Conservation (phyloP, 192 early-diverging fungal genomes). For the Funneliformis mosseae region DNA sequence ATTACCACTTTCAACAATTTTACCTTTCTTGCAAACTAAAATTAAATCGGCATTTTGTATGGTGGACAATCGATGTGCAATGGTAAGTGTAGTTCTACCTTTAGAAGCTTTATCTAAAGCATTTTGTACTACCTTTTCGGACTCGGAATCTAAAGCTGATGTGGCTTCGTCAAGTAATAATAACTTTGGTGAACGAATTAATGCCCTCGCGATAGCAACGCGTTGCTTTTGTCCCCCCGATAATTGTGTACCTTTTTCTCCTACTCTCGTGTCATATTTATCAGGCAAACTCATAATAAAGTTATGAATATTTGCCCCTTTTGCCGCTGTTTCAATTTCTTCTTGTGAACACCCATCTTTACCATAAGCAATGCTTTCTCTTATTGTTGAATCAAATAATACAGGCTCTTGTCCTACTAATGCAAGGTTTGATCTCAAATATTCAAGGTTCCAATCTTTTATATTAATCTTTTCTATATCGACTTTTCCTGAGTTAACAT, state of each 20-base stretch:
- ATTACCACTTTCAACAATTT: constrained; percentile 61
- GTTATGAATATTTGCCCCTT: constrained; percentile 62
- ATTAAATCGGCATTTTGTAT: constrained; percentile 71
- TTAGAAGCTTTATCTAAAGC: constrained; percentile 65
- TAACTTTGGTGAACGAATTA: constrained; percentile 81
- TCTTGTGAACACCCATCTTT: constrained; percentile 44
- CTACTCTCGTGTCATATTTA: constrained; percentile 64
- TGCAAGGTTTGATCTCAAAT: constrained; percentile 71
- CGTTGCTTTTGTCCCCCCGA: constrained; percentile 76
- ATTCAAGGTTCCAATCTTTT: constrained; percentile 58
- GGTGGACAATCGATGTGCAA: constrained; percentile 74
- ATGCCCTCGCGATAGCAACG: constrained; percentile 84
- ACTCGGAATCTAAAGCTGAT: constrained; percentile 65
- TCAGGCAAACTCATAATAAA: constrained; percentile 61
- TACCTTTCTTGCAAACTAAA: constrained; percentile 72
- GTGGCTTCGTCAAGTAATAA: constrained; percentile 84
- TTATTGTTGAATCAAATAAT: constrained; percentile 82
- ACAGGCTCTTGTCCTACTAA: constrained; percentile 91
- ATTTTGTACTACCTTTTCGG: constrained; percentile 66
- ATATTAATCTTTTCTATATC: constrained; percentile 63
- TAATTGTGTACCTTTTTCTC: constrained; percentile 61
- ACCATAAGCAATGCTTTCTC: constrained; percentile 85
- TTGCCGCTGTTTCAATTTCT: constrained; percentile 57
- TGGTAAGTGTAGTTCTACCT: constrained; percentile 69
- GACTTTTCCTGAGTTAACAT: constrained; percentile 62